phyloP scores from a whole-genome alignment of 805 yeast species.

The Scheffersomyces amazonensis region DNA sequence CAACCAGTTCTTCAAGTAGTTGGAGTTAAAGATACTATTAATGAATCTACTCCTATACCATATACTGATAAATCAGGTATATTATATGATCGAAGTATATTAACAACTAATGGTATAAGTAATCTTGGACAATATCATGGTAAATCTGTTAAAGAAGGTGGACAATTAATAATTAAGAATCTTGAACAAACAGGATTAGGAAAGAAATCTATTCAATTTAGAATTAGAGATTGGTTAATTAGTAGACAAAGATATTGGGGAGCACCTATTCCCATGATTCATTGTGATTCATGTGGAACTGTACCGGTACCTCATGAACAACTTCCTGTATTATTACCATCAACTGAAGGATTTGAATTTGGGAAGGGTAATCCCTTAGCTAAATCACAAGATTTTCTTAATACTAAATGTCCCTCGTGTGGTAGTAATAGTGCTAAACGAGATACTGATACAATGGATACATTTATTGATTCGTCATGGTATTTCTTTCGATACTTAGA shows the following conservation, averaged over 20 bases:
- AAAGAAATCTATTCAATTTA: slow-evolving; percentile 46
- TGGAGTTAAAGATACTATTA: slow-evolving; percentile 32
- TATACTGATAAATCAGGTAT: slow-evolving; percentile 48
- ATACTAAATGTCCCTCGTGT: slow-evolving; percentile 81
- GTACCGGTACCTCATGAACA: slow-evolving; percentile 90
- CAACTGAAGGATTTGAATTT: slow-evolving; percentile 48
- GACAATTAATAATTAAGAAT: slow-evolving; percentile 37
- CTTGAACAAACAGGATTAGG: slow-evolving; percentile 47
- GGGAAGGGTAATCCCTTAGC: slow-evolving; percentile 67
- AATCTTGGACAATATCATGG: slow-evolving; percentile 47
- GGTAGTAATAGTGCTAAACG: slow-evolving; percentile 53
- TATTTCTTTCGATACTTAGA: slow-evolving; percentile 85
- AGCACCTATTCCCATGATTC: slow-evolving; percentile 93
- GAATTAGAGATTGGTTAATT: slow-evolving; percentile 90
- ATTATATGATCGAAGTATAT: slow-evolving; percentile 22
- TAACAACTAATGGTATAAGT: slow-evolving; percentile 21
- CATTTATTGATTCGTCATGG: slow-evolving; percentile 98
- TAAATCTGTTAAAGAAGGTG: slow-evolving; percentile 48
- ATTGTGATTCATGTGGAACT: slow-evolving; percentile 81
- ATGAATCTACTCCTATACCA: slow-evolving; percentile 33
- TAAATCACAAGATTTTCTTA: slow-evolving; percentile 62
- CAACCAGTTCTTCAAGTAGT: slow-evolving; percentile 42
- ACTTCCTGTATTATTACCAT: slow-evolving; percentile 80
- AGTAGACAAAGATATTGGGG: slow-evolving; percentile 98
- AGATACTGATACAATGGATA: slow-evolving; percentile 98